Conservation (phyloP, 1,139 yeast genomes). For the Hansenula sp. region DNA sequence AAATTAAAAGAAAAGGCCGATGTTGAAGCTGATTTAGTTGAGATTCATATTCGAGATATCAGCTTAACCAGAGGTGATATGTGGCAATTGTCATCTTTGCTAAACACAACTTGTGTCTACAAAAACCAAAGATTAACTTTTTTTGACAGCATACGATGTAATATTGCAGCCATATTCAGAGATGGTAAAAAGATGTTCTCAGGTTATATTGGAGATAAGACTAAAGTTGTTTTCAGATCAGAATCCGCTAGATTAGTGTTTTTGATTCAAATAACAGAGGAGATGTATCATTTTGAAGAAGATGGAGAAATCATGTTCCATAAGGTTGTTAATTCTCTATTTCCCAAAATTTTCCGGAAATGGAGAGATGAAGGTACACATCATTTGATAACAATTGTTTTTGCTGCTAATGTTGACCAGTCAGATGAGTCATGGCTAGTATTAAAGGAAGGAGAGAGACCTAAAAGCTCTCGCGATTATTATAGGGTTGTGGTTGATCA, state of each 20-base stretch:
- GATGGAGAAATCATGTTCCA: slow-evolving; percentile 93
- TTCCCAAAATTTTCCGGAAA: slow-evolving; percentile 83
- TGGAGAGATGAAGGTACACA: slow-evolving; percentile 88
- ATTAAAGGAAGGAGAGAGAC: slow-evolving; percentile 68
- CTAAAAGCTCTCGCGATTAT: slow-evolving; percentile 67
- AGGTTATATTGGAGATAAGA: slow-evolving; percentile 65
- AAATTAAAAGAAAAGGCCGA: slow-evolving; percentile 42
- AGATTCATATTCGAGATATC: slow-evolving; percentile 75
- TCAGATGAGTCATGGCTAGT: slow-evolving; percentile 53
- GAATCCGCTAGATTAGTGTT: slow-evolving; percentile 85
- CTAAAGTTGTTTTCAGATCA: slow-evolving; percentile 81
- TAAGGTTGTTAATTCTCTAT: slow-evolving; percentile 81
- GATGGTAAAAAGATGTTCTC: slow-evolving; percentile 64
- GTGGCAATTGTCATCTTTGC: slow-evolving; percentile 74
- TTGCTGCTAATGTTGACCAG: slow-evolving; percentile 72
- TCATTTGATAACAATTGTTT: slow-evolving; percentile 85
- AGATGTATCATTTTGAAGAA: slow-evolving; percentile 98
- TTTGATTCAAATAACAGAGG: slow-evolving; percentile 82
- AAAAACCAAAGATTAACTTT: slow-evolving; percentile 62
- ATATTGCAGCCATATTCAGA: slow-evolving; percentile 63
- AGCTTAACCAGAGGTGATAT: slow-evolving; percentile 86
- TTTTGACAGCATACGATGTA: slow-evolving; percentile 58
- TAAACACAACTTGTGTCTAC: slow-evolving; percentile 64
- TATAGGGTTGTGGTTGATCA: slow-evolving; percentile 95
- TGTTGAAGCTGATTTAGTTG: slow-evolving; percentile 77